Base-by-base conservation (phyloP, 495 filamentous ascomycete genomes). In the Podospora appendiculata region DNA sequence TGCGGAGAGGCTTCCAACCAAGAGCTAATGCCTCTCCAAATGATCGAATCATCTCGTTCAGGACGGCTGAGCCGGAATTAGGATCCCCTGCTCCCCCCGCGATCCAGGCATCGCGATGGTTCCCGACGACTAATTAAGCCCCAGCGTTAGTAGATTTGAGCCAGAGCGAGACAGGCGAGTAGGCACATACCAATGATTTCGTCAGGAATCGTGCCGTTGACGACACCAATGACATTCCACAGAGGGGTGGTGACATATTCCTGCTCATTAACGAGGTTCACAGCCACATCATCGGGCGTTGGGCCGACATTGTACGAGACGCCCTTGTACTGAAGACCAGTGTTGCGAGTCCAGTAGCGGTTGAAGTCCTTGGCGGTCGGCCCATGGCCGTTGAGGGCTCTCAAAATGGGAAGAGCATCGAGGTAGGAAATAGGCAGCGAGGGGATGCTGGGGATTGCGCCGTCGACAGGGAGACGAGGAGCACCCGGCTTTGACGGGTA, bases 51-150 rank as follows among this genome's bases (percentile, higher is more conserved):
- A 90, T 82, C 65, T 98, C 94, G 44, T 95, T 80, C 58, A 97
- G 75, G 6, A 92, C 83, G 1, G 94, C 92, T 1, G 90, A 95
- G 9, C 93, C 94, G 59, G 84, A 88, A 57, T 91, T 93, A 1
- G 93, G 90, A 61, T 95, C 90, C 8, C 81, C 85, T 35, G 89
- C 89, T 4, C 90, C 90, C 46, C 90, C 89, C 8, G 86, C 88
- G 62, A 94, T 83, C 90, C 90, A 96, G 0, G 90, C 88, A 71
- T 98, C 93, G 12, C 91, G 85, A 63, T 98, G 93, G 61, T 97
- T 97, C 12, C 94, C 94, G n/a, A 97, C 70, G 7, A 98, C 76
- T 45, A 36, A 25, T 25, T 25, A 25, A 25, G 2, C 25, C 5
- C 25, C 25, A 25, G 25, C 25, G 25, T 25, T 25, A 25, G 25